phyloP scores from a whole-genome alignment of 75 land plant genomes.

The Pinus albicaulis region DNA sequence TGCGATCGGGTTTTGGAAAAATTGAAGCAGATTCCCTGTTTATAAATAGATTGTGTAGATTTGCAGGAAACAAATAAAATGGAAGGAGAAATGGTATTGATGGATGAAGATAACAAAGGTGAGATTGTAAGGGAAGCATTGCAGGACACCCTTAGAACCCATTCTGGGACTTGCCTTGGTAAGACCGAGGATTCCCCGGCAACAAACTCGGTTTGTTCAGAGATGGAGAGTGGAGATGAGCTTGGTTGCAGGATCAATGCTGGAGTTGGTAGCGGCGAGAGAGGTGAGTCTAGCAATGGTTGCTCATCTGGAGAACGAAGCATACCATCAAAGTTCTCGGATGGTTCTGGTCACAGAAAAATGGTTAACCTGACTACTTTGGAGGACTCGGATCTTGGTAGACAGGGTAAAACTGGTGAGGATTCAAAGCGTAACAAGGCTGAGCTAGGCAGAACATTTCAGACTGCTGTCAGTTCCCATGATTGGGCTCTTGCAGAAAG shows the following conservation, averaged over 20 bases:
- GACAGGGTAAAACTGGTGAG: conserved; percentile 21
- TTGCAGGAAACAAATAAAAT: background rate
- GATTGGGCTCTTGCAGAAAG: conserved; percentile 91
- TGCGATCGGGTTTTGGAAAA: background rate
- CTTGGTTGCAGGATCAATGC: conserved; percentile 2
- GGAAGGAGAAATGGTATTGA: background rate
- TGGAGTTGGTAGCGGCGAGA: background rate
- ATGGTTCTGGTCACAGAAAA: background rate
- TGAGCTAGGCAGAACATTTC: conserved; percentile 79
- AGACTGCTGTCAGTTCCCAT: conserved; percentile 77
- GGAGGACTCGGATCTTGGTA: conserved; percentile 7
- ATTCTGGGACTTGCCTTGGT: conserved; percentile 2
- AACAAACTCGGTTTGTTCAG: conserved; percentile 3
- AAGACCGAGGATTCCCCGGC: background rate
- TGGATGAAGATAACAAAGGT: conserved; percentile 2
- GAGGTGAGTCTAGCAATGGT: conserved; percentile 5
- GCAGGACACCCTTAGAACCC: background rate
- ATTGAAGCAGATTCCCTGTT: background rate
- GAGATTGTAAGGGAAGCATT: background rate
- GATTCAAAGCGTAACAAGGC: conserved; percentile 48
- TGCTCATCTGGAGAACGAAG: background rate
- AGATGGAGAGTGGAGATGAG: background rate
- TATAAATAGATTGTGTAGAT: background rate
- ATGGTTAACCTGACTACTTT: background rate
- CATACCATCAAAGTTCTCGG: no score